Percentiles rank a stretch among this genome's conserved stretches.
These are phyloP conservation scores for Gossypium laxum DNA, from an alignment of 441 rosid genomes.

Conservation along the genomic window DNA sequence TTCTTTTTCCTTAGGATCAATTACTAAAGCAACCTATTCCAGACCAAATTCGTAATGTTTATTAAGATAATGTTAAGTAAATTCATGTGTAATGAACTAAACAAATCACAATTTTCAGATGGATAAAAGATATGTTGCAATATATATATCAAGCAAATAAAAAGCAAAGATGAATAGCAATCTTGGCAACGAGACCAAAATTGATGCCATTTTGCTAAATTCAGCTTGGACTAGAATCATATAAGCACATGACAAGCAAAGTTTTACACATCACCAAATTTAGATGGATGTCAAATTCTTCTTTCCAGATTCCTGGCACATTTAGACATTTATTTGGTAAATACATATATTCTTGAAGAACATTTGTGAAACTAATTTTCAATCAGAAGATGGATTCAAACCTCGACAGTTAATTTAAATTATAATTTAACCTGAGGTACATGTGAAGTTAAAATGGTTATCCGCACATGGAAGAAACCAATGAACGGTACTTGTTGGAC, in stretches of 20 bases:
- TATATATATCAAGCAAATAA: not conserved
- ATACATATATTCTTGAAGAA: not conserved
- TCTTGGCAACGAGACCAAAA: not conserved
- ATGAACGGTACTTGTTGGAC: not conserved
- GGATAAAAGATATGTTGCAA: not conserved
- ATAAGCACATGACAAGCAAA: not conserved
- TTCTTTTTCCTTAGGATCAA: conserved; percentile 98
- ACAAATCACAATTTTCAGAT: not conserved
- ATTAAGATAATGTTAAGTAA: not conserved
- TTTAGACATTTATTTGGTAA: not conserved
- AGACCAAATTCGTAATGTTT: conserved; percentile 5
- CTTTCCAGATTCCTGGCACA: not conserved
- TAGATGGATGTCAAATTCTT: not conserved
- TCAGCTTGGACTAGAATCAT: not conserved
- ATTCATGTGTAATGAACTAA: not conserved
- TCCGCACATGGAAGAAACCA: not conserved
- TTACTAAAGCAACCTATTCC: conserved; percentile 87
- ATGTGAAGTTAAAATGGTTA: not conserved
- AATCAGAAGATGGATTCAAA: not conserved
- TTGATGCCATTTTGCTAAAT: not conserved
- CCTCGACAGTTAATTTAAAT: not conserved
- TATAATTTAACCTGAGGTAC: not conserved
- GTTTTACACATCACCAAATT: not conserved
- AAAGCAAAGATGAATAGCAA: not conserved
- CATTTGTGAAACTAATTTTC: not conserved